phyloP scores from a whole-genome alignment of 192 early-diverging fungal species.

The Backusella parvicylindrica region DNA sequence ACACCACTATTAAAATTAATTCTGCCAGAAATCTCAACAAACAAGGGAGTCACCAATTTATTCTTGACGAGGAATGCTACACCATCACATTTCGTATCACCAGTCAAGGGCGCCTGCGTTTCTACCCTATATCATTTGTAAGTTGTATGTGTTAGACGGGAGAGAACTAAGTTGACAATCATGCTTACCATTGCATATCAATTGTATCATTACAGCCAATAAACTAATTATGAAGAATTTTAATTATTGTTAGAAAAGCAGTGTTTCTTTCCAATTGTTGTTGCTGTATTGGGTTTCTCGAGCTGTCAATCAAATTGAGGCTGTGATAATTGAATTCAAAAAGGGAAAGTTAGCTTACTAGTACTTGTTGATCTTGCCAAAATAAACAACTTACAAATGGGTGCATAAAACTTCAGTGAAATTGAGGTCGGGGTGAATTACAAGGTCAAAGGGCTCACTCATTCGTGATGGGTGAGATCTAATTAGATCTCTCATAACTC shows the following conservation, averaged over 20 bases:
- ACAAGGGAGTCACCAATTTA: constrained; percentile 2
- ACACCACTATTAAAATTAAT: neutral
- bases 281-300: neutral
- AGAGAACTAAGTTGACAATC: neutral
- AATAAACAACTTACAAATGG: constrained; percentile 8
- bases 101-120: too few species aligned
- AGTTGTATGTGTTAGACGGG: neutral
- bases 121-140: constrained; percentile 1
- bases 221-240: neutral
- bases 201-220: neutral
- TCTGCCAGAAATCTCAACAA: neutral
- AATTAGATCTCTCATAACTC: neutral
- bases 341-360: neutral
- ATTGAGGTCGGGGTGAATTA: constrained; percentile 1
- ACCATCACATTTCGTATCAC: neutral
- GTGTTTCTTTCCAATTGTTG: neutral
- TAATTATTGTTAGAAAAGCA: neutral
- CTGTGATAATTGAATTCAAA: too few species aligned
- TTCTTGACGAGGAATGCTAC: neutral
- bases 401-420: neutral
- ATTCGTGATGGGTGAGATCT: neutral
- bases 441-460: neutral
- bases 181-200: constrained; percentile 5
- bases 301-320: neutral
- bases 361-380: neutral